Percentiles rank a stretch among this genome's conserved stretches.
phyloP scores from a whole-genome alignment of 2,329 filamentous ascomycete genomes.

The Epichloe festucae region DNA sequence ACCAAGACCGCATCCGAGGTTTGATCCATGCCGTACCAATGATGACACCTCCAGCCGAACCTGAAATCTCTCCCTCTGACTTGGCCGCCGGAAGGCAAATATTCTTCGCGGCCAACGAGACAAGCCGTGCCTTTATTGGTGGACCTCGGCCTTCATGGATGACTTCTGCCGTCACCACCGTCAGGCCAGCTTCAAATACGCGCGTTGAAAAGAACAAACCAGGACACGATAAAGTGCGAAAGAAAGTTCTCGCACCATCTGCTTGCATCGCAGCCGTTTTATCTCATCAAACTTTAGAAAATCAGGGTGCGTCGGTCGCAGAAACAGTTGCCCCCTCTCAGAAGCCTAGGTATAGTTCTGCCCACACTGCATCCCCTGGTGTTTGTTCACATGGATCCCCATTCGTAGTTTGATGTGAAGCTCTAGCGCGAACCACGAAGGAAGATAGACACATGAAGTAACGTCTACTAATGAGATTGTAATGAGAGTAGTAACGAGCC shows the following conservation, averaged over 20 bases:
- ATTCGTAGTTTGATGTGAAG: neutral
- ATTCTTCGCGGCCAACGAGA: constrained; percentile 5
- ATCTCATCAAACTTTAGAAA: neutral
- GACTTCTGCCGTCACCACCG: neutral
- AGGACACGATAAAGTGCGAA: neutral
- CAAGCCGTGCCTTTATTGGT: constrained; percentile 6
- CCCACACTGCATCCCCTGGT: neutral
- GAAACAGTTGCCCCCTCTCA: neutral
- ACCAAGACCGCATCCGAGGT: neutral
- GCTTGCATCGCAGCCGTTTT: neutral
- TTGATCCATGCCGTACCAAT: neutral
- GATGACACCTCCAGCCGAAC: neutral
- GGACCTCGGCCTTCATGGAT: constrained; percentile 3
- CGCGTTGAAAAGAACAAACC: neutral
- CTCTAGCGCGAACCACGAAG: neutral
- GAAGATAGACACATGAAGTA: neutral
- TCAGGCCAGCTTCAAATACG: neutral
- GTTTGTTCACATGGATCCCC: neutral
- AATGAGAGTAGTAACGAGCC: neutral
- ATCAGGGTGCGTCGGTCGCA: neutral
- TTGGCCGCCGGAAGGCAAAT: neutral
- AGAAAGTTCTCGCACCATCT: neutral
- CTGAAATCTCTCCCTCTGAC: neutral
- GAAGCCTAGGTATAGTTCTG: neutral
- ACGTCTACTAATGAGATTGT: neutral